Conservation (phyloP, 176 grass and related monocot species). For the Aegilops umbellulata region DNA sequence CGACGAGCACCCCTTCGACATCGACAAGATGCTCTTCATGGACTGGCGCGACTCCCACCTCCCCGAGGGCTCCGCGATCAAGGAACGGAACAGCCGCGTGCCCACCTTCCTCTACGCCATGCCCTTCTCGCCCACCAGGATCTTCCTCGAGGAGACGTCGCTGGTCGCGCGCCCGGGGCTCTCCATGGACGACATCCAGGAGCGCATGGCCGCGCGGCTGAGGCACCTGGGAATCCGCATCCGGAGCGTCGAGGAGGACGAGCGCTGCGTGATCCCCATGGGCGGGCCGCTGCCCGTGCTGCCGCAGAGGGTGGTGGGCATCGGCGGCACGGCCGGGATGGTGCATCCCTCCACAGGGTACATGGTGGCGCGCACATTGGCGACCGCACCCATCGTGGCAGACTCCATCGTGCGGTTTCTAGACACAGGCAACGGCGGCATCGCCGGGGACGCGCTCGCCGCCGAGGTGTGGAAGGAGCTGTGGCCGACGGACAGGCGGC, state of each 20-base stretch:
- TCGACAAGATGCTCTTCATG: constrained; percentile 99
- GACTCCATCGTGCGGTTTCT: constrained; percentile 79
- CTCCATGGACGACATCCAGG: constrained; percentile 91
- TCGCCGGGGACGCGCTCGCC: constrained; percentile 48
- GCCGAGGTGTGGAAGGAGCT: constrained; percentile 85
- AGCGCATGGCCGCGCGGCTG: constrained; percentile 85
- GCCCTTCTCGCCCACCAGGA: constrained; percentile 83
- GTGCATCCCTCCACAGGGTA: constrained; percentile 96
- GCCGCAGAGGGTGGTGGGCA: constrained; percentile 90
- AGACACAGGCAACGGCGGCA: constrained; percentile 12
- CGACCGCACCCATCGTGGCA: constrained; percentile 76
- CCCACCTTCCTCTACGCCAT: constrained; percentile 98
- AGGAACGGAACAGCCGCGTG: constrained; percentile 55
- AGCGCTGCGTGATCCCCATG: constrained; percentile 92
- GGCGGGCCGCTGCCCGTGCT: constrained; percentile 82
- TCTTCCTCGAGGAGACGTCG: constrained; percentile 96
- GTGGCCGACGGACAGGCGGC: constrained; percentile 68
- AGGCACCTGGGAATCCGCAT: constrained; percentile 76
- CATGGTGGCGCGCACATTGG: constrained; percentile 95
- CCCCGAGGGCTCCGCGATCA: constrained; percentile 41
- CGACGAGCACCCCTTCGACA: constrained; percentile 87
- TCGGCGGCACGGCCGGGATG: constrained; percentile 96
- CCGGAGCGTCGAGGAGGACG: constrained; percentile 89
- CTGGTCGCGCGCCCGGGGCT: constrained; percentile 86
- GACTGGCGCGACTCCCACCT: constrained; percentile 98